Base-by-base conservation (phyloP, 371 early-diverging fungal genomes). In the Polyrhizophydium stewartii region DNA sequence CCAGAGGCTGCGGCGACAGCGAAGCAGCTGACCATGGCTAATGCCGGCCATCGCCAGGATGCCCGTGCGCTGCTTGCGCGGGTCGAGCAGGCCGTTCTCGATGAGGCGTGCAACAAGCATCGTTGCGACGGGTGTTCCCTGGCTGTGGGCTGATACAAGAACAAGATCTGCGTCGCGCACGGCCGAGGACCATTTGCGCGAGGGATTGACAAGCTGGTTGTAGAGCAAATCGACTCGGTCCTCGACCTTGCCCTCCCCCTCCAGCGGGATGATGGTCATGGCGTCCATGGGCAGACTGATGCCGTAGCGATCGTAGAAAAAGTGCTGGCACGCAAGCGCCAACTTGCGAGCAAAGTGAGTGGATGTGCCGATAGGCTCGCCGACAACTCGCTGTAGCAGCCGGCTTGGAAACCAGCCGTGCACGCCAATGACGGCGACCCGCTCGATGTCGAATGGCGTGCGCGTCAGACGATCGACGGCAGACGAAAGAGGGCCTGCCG, bases 361-460 rank as follows among this genome's bases (percentile, higher is more conserved):
- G 19, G 92, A 92, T n/a, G 92, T 93, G 0, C 96, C 96, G 3
- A 92, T 92, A 0, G 94, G 95, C 62, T 92, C 92, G 1, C 96
- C 96, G 28, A 93, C 82, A 43, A 96, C 84, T 56, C 65, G 40
- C 57, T 68, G 76, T 24, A 76, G 58, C 16, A 74, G 45, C 46
- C 59, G 37, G 28, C 75, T 79, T 66, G 94, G 94, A 68, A 90
- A 93, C 94, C 94, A 94, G 0, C 94, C 95, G 61, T 94, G 95
- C 1, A 94, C 71, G 35, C 35, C 78, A 12, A 78, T 64, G 49
- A 78, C 67, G 19, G 55, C 75, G 10, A 78, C 60, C 13, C 62
- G 47, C 31, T 61, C 59, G 1, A 69, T 55, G 59, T 53, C 67
- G 40, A 63, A 68, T 1, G 65, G 69, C 35, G 70, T 62, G 38